Evolutionary conservation across 257 asterid genomes (phyloP), one percentile per base, ranked within the genome.

Genomic region (Knoxia roxburghii): DNA sequence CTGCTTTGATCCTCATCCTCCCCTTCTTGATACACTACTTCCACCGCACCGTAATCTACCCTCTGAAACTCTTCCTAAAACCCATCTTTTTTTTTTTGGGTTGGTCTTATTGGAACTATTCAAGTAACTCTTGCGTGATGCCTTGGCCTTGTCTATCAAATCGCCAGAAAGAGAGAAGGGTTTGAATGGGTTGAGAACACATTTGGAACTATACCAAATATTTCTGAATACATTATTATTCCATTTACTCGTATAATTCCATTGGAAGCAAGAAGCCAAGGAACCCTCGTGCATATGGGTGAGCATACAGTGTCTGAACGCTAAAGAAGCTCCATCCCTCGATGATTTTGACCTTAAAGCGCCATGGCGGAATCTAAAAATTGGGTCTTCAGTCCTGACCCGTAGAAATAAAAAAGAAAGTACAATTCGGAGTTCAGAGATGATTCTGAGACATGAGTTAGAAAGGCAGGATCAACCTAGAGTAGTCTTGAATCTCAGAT

Each of bases 341-440:
- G 93, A 83, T 75, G 97, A 82, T 79, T 90, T 90, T 69, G 97
- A 88, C 84, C 96, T 82, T 79, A 93, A 69, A 66, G 81, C 90
- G 94, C 95, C 97, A 88, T 88, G 77, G 60, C 32, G 24, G 83
- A 68, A 30, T 52, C 56, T 17, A 39, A 33, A 55, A 27, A 49
- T 20, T 11, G 20, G 50, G 46, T 58, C 45, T 58, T 32, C n/a
- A 21, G 26, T 18, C 13, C 32, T 58, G 23, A n/a, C n/a, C n/a
- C n/a, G n/a, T n/a, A n/a, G n/a, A n/a, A n/a, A n/a, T n/a, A n/a
- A n/a, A n/a, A n/a, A n/a, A n/a, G n/a, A n/a, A 43, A 39, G 63
- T 70, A 61, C 54, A 23, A 32, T 46, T 64, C 69, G 23, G n/a
- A n/a, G n/a, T n/a, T n/a, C n/a, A n/a, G n/a, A n/a, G n/a, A n/a